Conservation (phyloP, 139 green algal species). For the Nannochloris sp. region DNA sequence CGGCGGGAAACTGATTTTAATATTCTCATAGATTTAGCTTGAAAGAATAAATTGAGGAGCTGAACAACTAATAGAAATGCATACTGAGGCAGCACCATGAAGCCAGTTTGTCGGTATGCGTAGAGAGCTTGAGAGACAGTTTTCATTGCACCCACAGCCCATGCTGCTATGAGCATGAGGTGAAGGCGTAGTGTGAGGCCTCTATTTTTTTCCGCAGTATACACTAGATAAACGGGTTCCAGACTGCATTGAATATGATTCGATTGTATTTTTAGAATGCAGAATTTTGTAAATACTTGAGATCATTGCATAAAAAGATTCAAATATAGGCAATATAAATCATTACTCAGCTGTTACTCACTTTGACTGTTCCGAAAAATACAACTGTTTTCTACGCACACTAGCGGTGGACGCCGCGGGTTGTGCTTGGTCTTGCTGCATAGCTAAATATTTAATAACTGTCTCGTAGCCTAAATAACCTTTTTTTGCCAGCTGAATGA, state of each 20-base stretch:
- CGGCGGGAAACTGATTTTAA: neutral
- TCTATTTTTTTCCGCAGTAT: conserved; percentile 17
- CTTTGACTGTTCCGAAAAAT: neutral
- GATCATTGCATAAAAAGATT: no score
- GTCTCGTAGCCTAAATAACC: no score
- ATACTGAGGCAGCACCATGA: conserved; percentile 4
- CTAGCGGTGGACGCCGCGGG: neutral
- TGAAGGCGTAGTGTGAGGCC: conserved; percentile 18
- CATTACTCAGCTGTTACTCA: neutral
- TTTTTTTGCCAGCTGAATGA: no score
- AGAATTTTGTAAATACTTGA: no score
- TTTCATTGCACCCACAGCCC: conserved; percentile 16
- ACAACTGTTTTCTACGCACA: neutral
- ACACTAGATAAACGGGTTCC: conserved; percentile 20
- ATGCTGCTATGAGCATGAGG: conserved; percentile 7
- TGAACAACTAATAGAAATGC: conserved; percentile 9
- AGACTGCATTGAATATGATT: no score
- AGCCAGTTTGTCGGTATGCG: neutral
- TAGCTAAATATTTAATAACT: no score
- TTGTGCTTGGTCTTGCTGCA: neutral
- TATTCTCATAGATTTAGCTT: neutral
- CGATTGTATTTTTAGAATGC: no score
- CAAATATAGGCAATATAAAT: no score
- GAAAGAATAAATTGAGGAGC: conserved; percentile 12
- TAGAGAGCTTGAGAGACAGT: conserved; percentile 1